Percentiles rank a stretch among this genome's conserved stretches.
Conservation (phyloP, 2,329 filamentous ascomycete species). For the Colletotrichum liaoningense region DNA sequence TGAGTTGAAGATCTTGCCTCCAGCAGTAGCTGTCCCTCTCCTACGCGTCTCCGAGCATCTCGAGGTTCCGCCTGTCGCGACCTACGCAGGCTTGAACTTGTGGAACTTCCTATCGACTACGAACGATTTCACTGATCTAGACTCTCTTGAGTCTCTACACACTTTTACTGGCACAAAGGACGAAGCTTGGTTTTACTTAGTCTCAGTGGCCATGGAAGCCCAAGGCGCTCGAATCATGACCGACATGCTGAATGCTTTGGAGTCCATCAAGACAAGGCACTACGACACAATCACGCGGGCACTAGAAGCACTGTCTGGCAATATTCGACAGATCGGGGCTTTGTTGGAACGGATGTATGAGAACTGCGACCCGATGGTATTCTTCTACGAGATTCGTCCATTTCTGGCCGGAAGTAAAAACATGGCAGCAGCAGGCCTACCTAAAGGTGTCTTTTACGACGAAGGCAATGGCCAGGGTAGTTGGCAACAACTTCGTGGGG, state of each 20-base stretch:
- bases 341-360: slow-evolving; percentile 90
- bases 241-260: slow-evolving; percentile 80
- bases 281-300: slow-evolving; percentile 69
- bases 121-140: slow-evolving; percentile 70
- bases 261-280: slow-evolving; percentile 73
- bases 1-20: slow-evolving; percentile 69
- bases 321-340: slow-evolving; percentile 74
- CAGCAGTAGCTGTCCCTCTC: slow-evolving; percentile 81
- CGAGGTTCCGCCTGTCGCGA: slow-evolving; percentile 88
- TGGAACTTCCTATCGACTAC: slow-evolving; percentile 83
- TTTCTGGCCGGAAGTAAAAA: slow-evolving; percentile 93
- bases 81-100: slow-evolving; percentile 86
- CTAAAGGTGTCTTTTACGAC: slow-evolving; percentile 87
- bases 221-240: slow-evolving; percentile 80
- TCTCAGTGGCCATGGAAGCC: slow-evolving; percentile 92
- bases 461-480: slow-evolving; percentile 72
- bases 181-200: slow-evolving; percentile 94
- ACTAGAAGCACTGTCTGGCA: slow-evolving; percentile 72
- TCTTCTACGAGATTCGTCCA: slow-evolving; percentile 89
- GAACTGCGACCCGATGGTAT: slow-evolving; percentile 85
- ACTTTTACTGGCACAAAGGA: slow-evolving; percentile 91
- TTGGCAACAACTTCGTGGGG: slow-evolving; percentile 86
- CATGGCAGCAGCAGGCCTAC: slow-evolving; percentile 86
- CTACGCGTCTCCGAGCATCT: slow-evolving; percentile 77
- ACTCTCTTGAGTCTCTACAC: slow-evolving; percentile 77